Evolutionary conservation across 257 asterid species (phyloP).

Genomic region (Solanum chiquidenum): DNA sequence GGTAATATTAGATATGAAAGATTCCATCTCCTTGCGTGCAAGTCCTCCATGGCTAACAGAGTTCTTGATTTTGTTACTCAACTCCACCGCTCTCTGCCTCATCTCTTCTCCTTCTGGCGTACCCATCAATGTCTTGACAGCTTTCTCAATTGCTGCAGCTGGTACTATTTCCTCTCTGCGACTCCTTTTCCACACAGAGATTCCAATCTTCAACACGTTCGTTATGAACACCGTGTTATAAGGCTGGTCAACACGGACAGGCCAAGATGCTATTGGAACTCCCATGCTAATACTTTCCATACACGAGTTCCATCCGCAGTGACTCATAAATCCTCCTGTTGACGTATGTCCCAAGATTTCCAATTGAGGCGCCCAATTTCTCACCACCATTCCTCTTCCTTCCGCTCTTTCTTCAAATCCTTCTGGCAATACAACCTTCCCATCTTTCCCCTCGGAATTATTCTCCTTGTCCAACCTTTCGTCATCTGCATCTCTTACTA

Average conservation of each 20-base stretch:
- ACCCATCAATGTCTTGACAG: background rate
- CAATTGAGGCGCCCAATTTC: background rate
- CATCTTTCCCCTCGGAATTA: background rate
- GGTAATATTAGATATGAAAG: background rate
- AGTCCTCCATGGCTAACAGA: background rate
- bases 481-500: background rate
- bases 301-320: background rate
- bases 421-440: background rate
- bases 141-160: background rate
- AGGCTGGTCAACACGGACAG: background rate
- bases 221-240: background rate
- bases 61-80: background rate
- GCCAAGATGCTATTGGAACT: background rate
- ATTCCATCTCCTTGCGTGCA: background rate
- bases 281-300: background rate
- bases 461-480: background rate
- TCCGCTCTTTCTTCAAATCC: background rate
- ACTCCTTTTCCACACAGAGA: background rate
- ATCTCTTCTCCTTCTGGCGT: background rate
- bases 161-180: background rate
- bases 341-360: background rate
- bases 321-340: background rate
- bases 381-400: background rate
- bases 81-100: background rate
- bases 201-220: background rate